These are phyloP conservation scores for Micractinium sp. DNA, from an alignment of 139 green algal genomes.

Conservation along the genomic window DNA sequence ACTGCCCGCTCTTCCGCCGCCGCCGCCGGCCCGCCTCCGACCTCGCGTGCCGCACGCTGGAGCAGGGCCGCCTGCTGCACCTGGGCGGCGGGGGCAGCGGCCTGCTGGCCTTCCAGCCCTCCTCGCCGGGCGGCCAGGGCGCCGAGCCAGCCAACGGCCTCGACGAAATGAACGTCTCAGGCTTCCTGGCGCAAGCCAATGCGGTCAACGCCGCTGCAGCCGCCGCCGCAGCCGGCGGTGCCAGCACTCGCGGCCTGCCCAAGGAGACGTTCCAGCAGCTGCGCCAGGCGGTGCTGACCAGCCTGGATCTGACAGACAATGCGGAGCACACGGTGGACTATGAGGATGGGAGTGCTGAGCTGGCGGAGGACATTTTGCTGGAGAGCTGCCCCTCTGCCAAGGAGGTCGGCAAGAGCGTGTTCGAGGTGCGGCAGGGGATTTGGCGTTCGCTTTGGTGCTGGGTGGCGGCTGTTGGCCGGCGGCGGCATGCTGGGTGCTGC, in stretches of 20 bases:
- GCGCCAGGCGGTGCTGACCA: constrained; percentile 47
- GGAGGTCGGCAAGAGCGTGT: constrained; percentile 26
- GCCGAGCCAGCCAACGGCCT: not conserved
- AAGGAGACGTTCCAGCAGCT: constrained; percentile 51
- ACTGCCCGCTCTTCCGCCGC: not conserved
- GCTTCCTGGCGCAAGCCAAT: not conserved
- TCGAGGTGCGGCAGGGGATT: constrained; percentile 11
- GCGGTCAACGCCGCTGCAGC: not conserved
- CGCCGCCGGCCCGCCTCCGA: not conserved
- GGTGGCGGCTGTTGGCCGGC: not conserved
- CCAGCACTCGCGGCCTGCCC: not conserved
- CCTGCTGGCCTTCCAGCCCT: constrained; percentile 23
- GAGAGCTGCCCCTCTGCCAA: constrained; percentile 14
- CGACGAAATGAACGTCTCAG: not conserved
- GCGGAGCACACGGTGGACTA: constrained; percentile 30
- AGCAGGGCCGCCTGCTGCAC: not conserved
- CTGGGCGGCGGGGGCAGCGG: not conserved
- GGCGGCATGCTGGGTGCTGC: not conserved
- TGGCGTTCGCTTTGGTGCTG: not conserved
- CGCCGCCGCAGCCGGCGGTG: not conserved
- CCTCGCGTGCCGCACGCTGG: constrained; percentile 36
- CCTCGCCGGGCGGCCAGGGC: not conserved
- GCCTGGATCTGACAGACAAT: constrained; percentile 41
- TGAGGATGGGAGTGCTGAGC: constrained; percentile 26
- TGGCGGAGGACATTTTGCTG: constrained; percentile 22